Conservation (phyloP, 371 early-diverging fungal species). For the Entomophthora muscae region DNA sequence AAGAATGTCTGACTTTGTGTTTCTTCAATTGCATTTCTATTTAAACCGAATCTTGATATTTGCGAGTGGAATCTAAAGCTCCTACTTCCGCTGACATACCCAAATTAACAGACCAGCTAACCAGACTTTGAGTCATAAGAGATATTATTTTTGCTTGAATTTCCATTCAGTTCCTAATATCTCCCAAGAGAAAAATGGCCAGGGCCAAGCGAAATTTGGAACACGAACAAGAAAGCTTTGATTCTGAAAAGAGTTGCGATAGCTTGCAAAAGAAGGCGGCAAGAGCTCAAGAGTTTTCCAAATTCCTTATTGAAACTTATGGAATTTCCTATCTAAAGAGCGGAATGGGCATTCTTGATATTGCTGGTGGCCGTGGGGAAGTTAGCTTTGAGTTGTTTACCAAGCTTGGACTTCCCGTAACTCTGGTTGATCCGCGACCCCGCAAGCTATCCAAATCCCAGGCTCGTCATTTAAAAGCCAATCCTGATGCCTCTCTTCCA, state of each 20-base stretch:
- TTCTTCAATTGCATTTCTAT: too few relatives aligned
- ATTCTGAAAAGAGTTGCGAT: background rate
- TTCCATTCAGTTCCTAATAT: background rate
- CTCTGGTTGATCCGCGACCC: conserved; percentile 29
- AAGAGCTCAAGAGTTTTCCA: conserved; percentile 26
- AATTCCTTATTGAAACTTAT: conserved; percentile 27
- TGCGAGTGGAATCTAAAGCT: too few relatives aligned
- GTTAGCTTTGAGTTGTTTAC: conserved; percentile 26
- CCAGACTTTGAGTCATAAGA: background rate
- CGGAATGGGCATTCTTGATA: conserved; percentile 23
- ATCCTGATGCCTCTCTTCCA: conserved; percentile 8
- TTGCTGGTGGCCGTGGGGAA: conserved; percentile 41
- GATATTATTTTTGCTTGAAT: background rate
- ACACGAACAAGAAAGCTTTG: background rate
- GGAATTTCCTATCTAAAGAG: conserved; percentile 12
- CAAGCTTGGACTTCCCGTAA: conserved; percentile 24
- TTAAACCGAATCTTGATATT: too few relatives aligned
- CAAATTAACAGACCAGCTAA: too few relatives aligned
- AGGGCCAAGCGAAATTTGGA: background rate
- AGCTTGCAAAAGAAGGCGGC: background rate
- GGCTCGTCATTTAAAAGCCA: conserved; percentile 19
- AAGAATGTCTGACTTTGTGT: background rate
- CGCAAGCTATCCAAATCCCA: conserved; percentile 26
- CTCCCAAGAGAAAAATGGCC: background rate
- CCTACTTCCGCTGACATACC: too few relatives aligned